Evolutionary conservation across 345 rosid genomes (phyloP), one percentile per base, ranked within the genome.

Genomic region (Aquilaria malaccensis): DNA sequence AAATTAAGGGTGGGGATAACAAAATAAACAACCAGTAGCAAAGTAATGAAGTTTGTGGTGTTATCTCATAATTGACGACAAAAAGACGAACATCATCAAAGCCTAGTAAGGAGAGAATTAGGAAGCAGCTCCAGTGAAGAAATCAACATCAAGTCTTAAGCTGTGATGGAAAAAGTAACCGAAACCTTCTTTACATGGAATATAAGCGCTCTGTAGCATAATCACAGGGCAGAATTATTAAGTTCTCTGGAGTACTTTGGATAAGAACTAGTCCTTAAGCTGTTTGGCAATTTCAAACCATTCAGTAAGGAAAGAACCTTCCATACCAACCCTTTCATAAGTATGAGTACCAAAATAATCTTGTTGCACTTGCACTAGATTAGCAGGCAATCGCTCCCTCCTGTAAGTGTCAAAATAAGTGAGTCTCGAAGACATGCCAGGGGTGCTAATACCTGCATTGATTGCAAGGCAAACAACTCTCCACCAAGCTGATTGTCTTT

Each of bases 321-420:
- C 95, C 62, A 81, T 59, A 66, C 89, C 99, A 65, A 78, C 72
- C 83, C 99, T 82, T 64, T 94, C 99, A 67, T 94, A 94, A 5
- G 99, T 94, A 67, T 94, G 99, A 61, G 99, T 97, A 30, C 97
- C 99, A 65, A 94, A 94, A 64, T 90, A 94, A 55, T 94, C 99
- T 56, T 96, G 68, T 63, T 94, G 99, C 47, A 97, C 99, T 77
- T 94, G 99, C 43, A 94, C 97, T 66, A 94, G 77, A 77, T 94
- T 94, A 33, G 99, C 97, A 0, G 99, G 96, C 77, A 89, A 61
- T 52, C 93, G 79, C 15, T 61, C 90, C 73, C 99, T 86, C 69
- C 97, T 60, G 76, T 89, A 94, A 10, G 92, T 76, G 78, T 94
- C 97, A 9, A 87, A 89, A 71, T 93, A 93, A 0, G 99, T 96